These are phyloP conservation scores for Chlorella variabilis DNA, from an alignment of 163 green algal genomes.

Conservation along the genomic window DNA sequence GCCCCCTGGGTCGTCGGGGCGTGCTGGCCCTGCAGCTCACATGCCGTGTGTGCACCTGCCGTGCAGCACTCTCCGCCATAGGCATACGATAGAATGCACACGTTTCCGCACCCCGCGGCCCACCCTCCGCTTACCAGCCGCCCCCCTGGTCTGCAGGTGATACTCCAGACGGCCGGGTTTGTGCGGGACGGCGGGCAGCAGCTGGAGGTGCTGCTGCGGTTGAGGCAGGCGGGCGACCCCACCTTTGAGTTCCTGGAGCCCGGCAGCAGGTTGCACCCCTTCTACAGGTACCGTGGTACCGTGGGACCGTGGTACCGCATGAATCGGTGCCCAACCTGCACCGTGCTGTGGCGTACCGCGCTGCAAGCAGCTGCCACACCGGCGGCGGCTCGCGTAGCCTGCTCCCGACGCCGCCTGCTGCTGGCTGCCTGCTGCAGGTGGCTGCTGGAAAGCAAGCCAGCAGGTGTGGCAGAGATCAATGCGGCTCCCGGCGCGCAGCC, in stretches of 20 bases:
- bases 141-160: slow-evolving; percentile 74
- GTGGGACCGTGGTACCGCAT: no score
- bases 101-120: background rate
- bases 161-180: slow-evolving; percentile 75
- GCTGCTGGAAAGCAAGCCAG: slow-evolving; percentile 56
- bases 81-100: no score
- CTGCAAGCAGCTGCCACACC: no score
- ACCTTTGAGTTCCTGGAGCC: slow-evolving; percentile 79
- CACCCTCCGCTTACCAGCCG: background rate
- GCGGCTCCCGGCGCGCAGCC: background rate
- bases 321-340: background rate
- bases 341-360: no score
- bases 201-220: slow-evolving; percentile 72
- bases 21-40: background rate
- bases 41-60: background rate
- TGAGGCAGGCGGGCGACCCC: slow-evolving; percentile 64
- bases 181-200: slow-evolving; percentile 58
- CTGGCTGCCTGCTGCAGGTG: slow-evolving; percentile 46
- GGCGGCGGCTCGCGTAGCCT: no score
- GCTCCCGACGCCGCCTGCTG: no score
- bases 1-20: background rate
- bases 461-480: slow-evolving; percentile 13
- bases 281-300: slow-evolving; percentile 55
- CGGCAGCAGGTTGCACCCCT: slow-evolving; percentile 61
- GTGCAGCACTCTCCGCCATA: no score